Conservation (phyloP, 2,329 filamentous ascomycete species). For the Curvularia sp. region DNA sequence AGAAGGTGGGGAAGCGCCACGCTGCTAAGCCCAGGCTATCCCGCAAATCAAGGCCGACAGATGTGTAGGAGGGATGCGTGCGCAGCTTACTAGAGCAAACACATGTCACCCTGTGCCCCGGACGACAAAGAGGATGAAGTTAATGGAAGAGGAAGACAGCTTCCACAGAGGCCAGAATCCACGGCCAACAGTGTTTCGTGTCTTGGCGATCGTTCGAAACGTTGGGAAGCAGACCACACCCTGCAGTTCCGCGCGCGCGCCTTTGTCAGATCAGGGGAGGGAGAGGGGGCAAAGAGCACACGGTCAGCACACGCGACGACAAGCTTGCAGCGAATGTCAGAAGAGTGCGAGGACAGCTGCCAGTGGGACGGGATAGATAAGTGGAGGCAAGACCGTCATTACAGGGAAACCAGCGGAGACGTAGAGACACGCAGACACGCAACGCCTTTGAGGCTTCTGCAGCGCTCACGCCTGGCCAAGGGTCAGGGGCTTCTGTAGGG, state of each 20-base stretch:
- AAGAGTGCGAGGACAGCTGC: slow-evolving; percentile 29
- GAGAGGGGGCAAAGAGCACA: slow-evolving; percentile 1
- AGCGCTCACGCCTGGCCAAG: slow-evolving; percentile 47
- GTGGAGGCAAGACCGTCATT: slow-evolving; percentile 43
- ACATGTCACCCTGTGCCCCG: slow-evolving; percentile 48
- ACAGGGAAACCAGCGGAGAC: slow-evolving; percentile 44
- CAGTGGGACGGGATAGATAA: slow-evolving; percentile 32
- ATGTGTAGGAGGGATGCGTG: slow-evolving; percentile 36
- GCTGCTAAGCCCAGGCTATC: slow-evolving; percentile 40
- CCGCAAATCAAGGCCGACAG: slow-evolving; percentile 40
- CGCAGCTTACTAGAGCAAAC: slow-evolving; percentile 44
- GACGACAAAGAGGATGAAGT: slow-evolving; percentile 39
- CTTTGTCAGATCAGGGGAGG: slow-evolving; percentile 30
- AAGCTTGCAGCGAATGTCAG: slow-evolving; percentile 32
- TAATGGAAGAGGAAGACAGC: slow-evolving; percentile 27
- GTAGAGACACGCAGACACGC: slow-evolving; percentile 42
- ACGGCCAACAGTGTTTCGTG: slow-evolving; percentile 32
- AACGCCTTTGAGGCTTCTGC: slow-evolving; percentile 53
- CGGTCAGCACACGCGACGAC: slow-evolving; percentile 29
- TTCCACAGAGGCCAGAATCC: slow-evolving; percentile 33
- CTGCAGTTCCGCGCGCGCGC: slow-evolving; percentile 30
- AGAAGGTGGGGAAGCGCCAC: slow-evolving; percentile 50
- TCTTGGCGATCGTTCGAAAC: slow-evolving; percentile 47
- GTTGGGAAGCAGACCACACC: slow-evolving; percentile 36
- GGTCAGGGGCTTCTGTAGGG: slow-evolving; percentile 50